Evolutionary conservation across 2,329 filamentous ascomycete species (phyloP).

Genomic region (Colletotrichum noveboracense): DNA sequence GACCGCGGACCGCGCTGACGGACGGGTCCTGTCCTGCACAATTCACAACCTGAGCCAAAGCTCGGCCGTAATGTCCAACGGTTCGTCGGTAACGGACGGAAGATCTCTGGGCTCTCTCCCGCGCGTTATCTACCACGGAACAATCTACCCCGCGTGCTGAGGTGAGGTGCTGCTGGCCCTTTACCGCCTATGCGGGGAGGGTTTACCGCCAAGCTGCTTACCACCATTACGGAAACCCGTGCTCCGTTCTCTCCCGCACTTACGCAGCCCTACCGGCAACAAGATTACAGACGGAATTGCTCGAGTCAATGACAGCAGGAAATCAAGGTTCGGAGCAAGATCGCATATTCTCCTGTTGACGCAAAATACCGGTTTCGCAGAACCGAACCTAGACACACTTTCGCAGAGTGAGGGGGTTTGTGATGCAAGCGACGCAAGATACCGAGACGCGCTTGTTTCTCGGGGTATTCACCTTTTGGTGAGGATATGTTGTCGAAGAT

Average conservation of each 20-base stretch:
- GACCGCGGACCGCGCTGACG: background rate
- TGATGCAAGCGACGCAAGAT: background rate
- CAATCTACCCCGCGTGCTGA: background rate
- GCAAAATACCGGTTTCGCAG: background rate
- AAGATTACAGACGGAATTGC: background rate
- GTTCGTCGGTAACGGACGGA: background rate
- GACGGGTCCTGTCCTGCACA: background rate
- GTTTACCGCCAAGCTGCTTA: background rate
- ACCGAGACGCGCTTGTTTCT: background rate
- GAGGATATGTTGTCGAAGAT: background rate
- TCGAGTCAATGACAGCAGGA: background rate
- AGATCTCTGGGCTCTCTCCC: background rate
- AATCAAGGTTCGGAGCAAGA: background rate
- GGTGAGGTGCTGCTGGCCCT: background rate
- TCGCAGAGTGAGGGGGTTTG: background rate
- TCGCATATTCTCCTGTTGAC: background rate
- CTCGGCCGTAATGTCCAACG: background rate
- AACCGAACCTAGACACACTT: background rate
- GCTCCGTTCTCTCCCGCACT: background rate
- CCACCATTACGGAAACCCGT: background rate
- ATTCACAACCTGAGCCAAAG: background rate
- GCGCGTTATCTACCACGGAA: background rate
- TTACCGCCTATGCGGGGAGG: background rate
- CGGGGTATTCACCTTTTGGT: background rate
- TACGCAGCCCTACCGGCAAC: background rate